Evolutionary conservation across 169 alveolate species (phyloP).

Genomic region (Plasmodium fragile): DNA sequence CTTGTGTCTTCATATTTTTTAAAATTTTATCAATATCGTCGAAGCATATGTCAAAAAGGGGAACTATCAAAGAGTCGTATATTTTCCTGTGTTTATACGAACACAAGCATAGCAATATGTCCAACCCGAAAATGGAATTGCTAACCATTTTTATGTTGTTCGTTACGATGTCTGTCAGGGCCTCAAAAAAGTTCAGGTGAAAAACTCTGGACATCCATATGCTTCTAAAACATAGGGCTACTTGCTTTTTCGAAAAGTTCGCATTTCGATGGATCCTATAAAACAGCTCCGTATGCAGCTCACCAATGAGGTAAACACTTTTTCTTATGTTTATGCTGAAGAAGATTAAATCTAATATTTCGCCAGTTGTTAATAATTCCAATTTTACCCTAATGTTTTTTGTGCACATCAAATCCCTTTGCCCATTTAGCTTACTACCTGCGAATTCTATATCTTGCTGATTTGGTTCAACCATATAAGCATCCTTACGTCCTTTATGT

Average conservation of each 20-base stretch:
- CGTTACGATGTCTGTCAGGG: constrained; percentile 41
- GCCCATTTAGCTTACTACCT: not conserved
- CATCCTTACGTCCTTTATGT: not conserved
- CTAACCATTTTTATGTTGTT: constrained; percentile 41
- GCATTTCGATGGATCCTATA: constrained; percentile 44
- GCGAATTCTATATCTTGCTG: not conserved
- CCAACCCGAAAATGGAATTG: constrained; percentile 51
- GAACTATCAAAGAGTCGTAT: constrained; percentile 19
- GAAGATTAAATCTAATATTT: constrained; percentile 61
- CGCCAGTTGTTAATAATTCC: constrained; percentile 49
- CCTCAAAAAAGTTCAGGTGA: constrained; percentile 32
- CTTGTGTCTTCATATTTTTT: constrained; percentile 55
- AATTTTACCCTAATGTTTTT: constrained; percentile 9
- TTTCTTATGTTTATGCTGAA: constrained; percentile 41
- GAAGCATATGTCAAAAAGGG: constrained; percentile 52
- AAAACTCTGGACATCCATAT: constrained; percentile 75
- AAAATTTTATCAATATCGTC: constrained; percentile 58
- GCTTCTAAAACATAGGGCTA: constrained; percentile 53
- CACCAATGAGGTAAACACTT: constrained; percentile 42
- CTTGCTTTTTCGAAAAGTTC: constrained; percentile 27
- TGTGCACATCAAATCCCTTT: not conserved
- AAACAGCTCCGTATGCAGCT: constrained; percentile 50
- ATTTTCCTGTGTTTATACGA: constrained; percentile 33
- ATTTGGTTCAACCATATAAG: not conserved
- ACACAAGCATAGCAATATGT: constrained; percentile 67